These are phyloP conservation scores for Ballota nigra DNA, from an alignment of 257 asterid species.

Conservation along the genomic window DNA sequence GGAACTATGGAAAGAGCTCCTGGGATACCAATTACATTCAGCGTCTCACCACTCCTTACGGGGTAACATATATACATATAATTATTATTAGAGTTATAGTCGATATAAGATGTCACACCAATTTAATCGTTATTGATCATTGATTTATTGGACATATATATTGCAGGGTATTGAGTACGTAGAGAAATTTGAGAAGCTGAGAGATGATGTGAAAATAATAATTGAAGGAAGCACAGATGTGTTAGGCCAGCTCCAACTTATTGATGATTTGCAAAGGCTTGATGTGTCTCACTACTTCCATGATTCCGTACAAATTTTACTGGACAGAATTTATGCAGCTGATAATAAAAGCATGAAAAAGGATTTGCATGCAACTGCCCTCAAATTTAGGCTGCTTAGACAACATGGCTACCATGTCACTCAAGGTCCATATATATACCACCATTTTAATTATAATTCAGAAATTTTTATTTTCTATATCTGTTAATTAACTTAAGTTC, in stretches of 20 bases:
- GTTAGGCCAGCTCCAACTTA: constrained; percentile 38
- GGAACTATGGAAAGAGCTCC: constrained; percentile 25
- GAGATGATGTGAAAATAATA: constrained; percentile 18
- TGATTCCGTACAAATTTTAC: not conserved
- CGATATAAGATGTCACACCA: not conserved
- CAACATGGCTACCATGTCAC: constrained; percentile 21
- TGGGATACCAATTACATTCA: constrained; percentile 30
- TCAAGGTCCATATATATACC: constrained; percentile 28
- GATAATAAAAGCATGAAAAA: not conserved
- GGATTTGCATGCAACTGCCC: constrained; percentile 29
- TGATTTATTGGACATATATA: not conserved
- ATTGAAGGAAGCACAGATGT: constrained; percentile 14
- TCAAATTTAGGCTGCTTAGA: not conserved
- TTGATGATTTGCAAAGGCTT: constrained; percentile 50
- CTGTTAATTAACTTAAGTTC: not conserved
- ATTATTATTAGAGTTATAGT: too few species aligned
- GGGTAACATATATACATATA: constrained; percentile 21
- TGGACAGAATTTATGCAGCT: constrained; percentile 3
- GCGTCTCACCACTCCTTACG: constrained; percentile 28
- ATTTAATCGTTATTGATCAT: too few species aligned
- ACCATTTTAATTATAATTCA: not conserved
- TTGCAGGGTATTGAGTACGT: constrained; percentile 38
- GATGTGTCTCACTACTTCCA: constrained; percentile 42
- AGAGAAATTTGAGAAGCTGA: constrained; percentile 32
- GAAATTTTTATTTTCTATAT: not conserved